These are phyloP conservation scores for Xylogone sp. DNA, from an alignment of 2,329 filamentous ascomycete genomes.

Conservation along the genomic window DNA sequence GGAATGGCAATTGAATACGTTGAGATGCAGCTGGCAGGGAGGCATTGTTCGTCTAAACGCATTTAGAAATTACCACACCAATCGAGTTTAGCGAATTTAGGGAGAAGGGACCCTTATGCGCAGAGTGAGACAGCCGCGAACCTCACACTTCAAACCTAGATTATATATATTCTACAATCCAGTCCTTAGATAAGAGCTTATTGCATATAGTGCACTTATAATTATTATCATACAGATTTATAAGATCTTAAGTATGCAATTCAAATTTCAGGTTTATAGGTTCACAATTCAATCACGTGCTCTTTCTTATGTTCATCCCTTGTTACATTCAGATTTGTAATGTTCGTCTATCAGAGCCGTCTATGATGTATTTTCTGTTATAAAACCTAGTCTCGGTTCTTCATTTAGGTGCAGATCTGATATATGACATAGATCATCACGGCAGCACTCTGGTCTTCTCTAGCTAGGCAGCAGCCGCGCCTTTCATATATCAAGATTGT, in stretches of 20 bases:
- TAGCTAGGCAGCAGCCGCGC: slow-evolving; percentile 14
- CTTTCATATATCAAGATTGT: background rate
- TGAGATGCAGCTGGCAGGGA: slow-evolving; percentile 10
- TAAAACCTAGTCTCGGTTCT: background rate
- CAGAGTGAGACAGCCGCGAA: background rate
- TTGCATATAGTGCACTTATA: too few relatives aligned
- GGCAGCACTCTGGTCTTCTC: slow-evolving; percentile 1
- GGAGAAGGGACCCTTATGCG: background rate
- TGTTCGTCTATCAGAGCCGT: background rate
- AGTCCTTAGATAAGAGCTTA: too few relatives aligned
- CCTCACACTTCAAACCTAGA: background rate
- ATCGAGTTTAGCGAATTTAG: background rate
- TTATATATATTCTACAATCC: background rate
- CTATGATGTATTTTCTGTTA: background rate
- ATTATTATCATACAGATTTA: too few relatives aligned
- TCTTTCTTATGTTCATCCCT: background rate
- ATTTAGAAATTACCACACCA: slow-evolving; percentile 11
- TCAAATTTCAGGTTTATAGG: background rate
- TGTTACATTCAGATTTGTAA: background rate
- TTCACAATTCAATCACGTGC: background rate
- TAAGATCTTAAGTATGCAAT: too few relatives aligned
- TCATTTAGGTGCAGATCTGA: background rate
- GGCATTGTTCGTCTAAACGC: slow-evolving; percentile 2
- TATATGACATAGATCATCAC: background rate
- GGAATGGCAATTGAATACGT: slow-evolving; percentile 13